These are phyloP conservation scores for Pseudogymnoascus sp. DNA, from an alignment of 2,329 filamentous ascomycete genomes.

Conservation along the genomic window DNA sequence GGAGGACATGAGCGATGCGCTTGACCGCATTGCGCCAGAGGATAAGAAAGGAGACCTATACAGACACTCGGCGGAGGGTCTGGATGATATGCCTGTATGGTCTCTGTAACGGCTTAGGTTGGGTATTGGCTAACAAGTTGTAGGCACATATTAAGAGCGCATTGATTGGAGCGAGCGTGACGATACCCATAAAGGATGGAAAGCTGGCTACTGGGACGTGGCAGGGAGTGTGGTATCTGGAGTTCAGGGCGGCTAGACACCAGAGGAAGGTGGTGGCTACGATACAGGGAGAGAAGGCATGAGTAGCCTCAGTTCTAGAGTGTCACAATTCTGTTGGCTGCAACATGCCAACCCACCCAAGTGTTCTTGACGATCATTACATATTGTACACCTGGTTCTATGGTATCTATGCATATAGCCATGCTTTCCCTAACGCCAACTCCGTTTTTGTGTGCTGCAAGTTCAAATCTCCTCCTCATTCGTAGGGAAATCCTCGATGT, in stretches of 20 bases:
- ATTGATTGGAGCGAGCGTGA: conserved; percentile 79
- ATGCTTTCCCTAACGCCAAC: conserved; percentile 8
- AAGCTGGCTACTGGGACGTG: conserved; percentile 62
- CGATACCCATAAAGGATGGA: conserved; percentile 83
- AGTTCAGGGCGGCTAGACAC: conserved; percentile 77
- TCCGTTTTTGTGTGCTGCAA: background rate
- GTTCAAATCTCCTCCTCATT: background rate
- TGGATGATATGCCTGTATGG: conserved; percentile 85
- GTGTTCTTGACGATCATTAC: background rate
- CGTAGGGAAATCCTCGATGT: conserved; percentile 41
- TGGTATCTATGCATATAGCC: conserved; percentile 2
- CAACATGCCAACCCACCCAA: background rate
- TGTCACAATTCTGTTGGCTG: background rate
- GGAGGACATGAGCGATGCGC: conserved; percentile 83
- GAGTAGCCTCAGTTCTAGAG: conserved; percentile 7
- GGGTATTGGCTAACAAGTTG: background rate
- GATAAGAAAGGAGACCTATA: conserved; percentile 71
- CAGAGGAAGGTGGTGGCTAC: conserved; percentile 79
- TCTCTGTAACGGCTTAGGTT: background rate
- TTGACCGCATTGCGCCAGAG: conserved; percentile 82
- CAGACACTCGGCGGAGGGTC: conserved; percentile 76
- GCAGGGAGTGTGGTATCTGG: conserved; percentile 91
- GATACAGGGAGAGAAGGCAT: conserved; percentile 74
- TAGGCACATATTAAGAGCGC: conserved; percentile 89
- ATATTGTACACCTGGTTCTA: conserved; percentile 7